A percentile compares a stretch with the other conserved stretches of the same genome.
phyloP scores from a whole-genome alignment of 768 basidiomycete genomes.

The Kwoniella sp. region DNA sequence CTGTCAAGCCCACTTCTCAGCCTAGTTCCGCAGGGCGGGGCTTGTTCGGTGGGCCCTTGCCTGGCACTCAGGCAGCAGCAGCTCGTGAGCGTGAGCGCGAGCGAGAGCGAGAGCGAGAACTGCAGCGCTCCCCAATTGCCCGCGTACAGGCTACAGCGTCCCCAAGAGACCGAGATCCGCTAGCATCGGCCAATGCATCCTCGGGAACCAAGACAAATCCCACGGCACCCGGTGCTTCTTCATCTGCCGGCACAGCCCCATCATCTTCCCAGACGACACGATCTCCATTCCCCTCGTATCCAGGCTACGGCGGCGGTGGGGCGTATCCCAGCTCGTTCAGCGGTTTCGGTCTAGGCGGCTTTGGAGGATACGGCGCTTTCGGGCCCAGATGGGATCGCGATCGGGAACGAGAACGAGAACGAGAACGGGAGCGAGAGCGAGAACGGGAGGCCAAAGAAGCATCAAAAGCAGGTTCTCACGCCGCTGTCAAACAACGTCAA shows the following conservation, averaged over 20 bases:
- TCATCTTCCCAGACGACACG: slow-evolving; percentile 5
- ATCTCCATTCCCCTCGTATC: background rate
- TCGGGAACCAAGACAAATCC: slow-evolving; percentile 1
- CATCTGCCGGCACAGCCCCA: background rate
- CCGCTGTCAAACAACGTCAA: background rate
- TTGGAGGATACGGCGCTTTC: slow-evolving; percentile 19
- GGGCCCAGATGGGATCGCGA: slow-evolving; percentile 18
- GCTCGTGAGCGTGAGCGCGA: no score
- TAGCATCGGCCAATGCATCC: background rate
- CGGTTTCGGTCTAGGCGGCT: slow-evolving; percentile 27
- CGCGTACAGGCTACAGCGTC: slow-evolving; percentile 9
- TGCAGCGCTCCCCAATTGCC: slow-evolving; percentile 12
- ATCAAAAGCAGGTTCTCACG: background rate
- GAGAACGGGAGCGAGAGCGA: slow-evolving; percentile 10
- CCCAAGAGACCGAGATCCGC: slow-evolving; percentile 21
- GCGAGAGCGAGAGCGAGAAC: slow-evolving; percentile 10
- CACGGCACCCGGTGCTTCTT: background rate
- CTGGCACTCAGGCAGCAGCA: slow-evolving; percentile 6
- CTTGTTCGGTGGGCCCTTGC: slow-evolving; percentile 17
- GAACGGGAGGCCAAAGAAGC: background rate
- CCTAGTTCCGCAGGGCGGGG: slow-evolving; percentile 4
- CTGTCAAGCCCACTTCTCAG: slow-evolving; percentile 18
- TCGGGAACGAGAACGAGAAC: slow-evolving; percentile 13
- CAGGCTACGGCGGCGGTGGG: slow-evolving; percentile 3
- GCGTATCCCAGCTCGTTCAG: slow-evolving; percentile 14